phyloP scores from a whole-genome alignment of 257 asterid genomes.

The Solanum lignicaule region DNA sequence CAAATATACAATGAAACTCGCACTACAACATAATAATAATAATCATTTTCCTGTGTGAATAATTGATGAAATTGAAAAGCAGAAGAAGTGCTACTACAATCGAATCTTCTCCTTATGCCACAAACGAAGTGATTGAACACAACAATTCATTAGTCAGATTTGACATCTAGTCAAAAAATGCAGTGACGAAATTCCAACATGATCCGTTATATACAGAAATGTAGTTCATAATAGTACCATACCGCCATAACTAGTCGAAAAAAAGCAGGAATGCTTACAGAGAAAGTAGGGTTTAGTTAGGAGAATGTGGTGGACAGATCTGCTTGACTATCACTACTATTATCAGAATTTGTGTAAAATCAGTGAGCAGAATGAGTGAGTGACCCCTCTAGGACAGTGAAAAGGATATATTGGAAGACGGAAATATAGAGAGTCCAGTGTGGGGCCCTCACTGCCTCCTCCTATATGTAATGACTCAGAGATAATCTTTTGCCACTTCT shows the following conservation, averaged over 20 bases:
- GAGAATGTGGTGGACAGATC: background rate
- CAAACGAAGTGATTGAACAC: background rate
- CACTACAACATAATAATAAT: background rate
- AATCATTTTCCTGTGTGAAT: background rate
- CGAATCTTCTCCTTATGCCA: background rate
- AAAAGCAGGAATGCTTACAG: slow-evolving; percentile 16
- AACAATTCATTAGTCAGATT: background rate
- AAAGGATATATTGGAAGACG: background rate
- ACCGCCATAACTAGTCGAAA: background rate
- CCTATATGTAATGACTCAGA: background rate
- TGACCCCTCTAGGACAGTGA: background rate
- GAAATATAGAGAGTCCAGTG: background rate
- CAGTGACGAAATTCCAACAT: background rate
- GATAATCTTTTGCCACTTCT: background rate
- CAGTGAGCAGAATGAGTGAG: background rate
- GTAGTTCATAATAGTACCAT: background rate
- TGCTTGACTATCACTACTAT: background rate
- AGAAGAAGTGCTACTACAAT: background rate
- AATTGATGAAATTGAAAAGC: background rate
- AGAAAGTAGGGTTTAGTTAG: background rate
- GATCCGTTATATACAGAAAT: background rate
- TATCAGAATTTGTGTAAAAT: background rate
- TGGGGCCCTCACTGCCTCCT: background rate
- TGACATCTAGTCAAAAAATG: background rate
- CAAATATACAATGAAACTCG: background rate